A percentile compares a stretch with the other conserved stretches of the same genome.
Evolutionary conservation across 148 eudicot genomes (phyloP).

Genomic region (Rhododendron ferrugineum): DNA sequence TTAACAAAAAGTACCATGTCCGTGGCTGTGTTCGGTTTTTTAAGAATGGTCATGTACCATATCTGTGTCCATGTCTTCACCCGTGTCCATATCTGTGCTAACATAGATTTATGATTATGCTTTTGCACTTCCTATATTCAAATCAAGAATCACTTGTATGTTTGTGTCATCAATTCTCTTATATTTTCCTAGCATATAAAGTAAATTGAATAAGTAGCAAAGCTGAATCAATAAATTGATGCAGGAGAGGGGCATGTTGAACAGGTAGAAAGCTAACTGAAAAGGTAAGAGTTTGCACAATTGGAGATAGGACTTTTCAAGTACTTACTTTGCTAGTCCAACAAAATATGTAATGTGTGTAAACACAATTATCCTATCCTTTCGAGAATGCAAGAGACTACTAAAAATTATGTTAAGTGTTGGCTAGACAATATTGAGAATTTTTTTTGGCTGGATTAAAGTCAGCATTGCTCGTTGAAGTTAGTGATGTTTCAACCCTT

Average conservation of each 20-base stretch:
- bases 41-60: not conserved
- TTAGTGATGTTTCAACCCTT: not conserved
- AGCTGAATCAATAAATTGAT: not conserved
- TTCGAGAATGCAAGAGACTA: not conserved
- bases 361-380: not conserved
- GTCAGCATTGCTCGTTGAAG: not conserved
- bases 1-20: not conserved
- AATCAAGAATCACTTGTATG: not conserved
- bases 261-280: not conserved
- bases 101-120: not conserved
- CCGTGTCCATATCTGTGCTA: not conserved
- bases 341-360: not conserved
- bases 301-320: not conserved
- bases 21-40: not conserved
- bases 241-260: not conserved
- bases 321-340: not conserved
- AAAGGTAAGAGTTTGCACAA: not conserved
- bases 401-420: not conserved
- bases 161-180: not conserved
- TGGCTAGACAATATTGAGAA: not conserved
- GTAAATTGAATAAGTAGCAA: not conserved
- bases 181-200: not conserved
- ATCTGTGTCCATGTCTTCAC: no score
- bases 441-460: not conserved
- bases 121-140: not conserved